phyloP scores from a whole-genome alignment of 352 stramenopile genomes.

The Phytophthora sp. region DNA sequence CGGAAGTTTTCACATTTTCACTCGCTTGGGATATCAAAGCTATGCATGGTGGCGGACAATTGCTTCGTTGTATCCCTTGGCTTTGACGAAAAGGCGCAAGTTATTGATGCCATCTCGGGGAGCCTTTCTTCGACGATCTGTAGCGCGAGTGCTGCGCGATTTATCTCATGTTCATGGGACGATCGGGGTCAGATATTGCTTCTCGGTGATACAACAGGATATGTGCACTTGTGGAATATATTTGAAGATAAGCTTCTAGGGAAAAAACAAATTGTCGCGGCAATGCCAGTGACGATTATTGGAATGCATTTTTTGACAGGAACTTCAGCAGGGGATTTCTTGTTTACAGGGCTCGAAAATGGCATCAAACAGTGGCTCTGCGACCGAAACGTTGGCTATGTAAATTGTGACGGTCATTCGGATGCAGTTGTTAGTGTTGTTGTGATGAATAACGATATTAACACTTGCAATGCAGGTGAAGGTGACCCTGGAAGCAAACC shows the following conservation, averaged over 20 bases:
- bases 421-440: constrained; percentile 57
- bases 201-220: constrained; percentile 55
- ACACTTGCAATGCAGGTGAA: constrained; percentile 21
- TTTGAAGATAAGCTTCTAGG: constrained; percentile 68
- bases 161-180: constrained; percentile 71
- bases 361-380: constrained; percentile 69
- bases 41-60: constrained; percentile 66
- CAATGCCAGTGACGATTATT: constrained; percentile 19
- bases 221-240: constrained; percentile 70
- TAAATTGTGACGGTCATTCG: constrained; percentile 53
- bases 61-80: constrained; percentile 78
- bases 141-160: constrained; percentile 53
- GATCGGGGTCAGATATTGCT: constrained; percentile 50
- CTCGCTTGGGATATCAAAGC: constrained; percentile 56
- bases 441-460: constrained; percentile 34
- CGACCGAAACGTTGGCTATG: constrained; percentile 67
- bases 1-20: constrained; percentile 71
- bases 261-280: constrained; percentile 35
- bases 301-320: constrained; percentile 12
- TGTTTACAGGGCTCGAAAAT: constrained; percentile 48
- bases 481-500: background rate
- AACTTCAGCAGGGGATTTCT: constrained; percentile 32
- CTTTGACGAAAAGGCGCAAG: constrained; percentile 75
- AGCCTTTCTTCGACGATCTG: constrained; percentile 59
- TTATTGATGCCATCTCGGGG: constrained; percentile 73